Evolutionary conservation across 2,329 filamentous ascomycete species (phyloP), one percentile per base, ranked within the genome.

Genomic region (Venturia asperata): DNA sequence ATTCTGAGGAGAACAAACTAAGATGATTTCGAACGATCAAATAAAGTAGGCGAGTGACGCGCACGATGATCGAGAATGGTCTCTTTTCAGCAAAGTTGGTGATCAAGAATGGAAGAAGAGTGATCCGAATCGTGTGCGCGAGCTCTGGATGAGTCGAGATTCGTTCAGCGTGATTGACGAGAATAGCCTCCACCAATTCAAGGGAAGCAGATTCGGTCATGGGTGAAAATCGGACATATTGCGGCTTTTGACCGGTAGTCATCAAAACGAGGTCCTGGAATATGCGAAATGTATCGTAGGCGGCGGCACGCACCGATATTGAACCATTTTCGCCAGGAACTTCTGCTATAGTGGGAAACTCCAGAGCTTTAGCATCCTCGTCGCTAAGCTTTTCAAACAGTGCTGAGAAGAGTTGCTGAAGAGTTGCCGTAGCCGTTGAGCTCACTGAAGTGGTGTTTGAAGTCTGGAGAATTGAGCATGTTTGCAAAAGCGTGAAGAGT

Each of bases 361-460:
- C 82, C 3, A 82, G 74, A 7, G 74, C 70, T 65, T 74, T 77
- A 88, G 87, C 87, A 74, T 97, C 92, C 79, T 97, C 92, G 6
- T 80, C 79, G 0, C 87, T 84, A 1, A 97, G 91, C 74, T 95
- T 94, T 74, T 97, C 94, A 76, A 97, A 97, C 0, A 96, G 89
- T 0, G 90, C 89, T 41, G 94, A 91, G 9, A 97, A 87, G 17
- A 99, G 83, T 75, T 97, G 94, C 76, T 97, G 93, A 64, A 99
- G 80, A 1, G 94, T 97, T n/a, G 94, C 94, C 34, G 93, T 91
- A 11, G 94, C 94, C 0, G 95, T 97, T 71, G 95, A 95, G 73
- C 93, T 95, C 70, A 99, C 92, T 63, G 96, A 92, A 34, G 88
- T 86, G 78, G 92, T 95, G 77, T 97, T 97, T 76, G 90, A 94